These are phyloP conservation scores for Brasenia schreberi DNA, from an alignment of 164 flowering plant species.

Conservation along the genomic window DNA sequence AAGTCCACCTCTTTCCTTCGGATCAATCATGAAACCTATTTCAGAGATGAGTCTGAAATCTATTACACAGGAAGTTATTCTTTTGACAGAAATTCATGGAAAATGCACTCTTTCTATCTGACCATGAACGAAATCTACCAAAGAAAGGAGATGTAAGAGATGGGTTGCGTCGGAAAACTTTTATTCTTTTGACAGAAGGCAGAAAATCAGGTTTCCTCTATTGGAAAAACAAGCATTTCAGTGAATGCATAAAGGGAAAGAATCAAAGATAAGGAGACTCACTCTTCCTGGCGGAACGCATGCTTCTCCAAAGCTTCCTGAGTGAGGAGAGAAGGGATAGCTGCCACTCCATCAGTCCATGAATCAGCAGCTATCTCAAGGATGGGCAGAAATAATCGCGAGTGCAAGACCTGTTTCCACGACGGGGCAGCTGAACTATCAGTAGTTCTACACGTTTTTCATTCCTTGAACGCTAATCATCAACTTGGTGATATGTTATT, in stretches of 20 bases:
- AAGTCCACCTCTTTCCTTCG: too few relatives aligned
- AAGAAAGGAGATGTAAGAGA: not conserved
- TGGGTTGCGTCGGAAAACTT: not conserved
- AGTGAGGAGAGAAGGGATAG: slow-evolving; percentile 45
- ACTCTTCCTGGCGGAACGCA: slow-evolving; percentile 34
- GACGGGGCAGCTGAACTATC: not conserved
- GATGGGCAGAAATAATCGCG: not conserved
- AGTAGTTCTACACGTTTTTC: not conserved
- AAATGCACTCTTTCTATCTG: slow-evolving; percentile 3
- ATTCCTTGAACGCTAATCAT: slow-evolving; percentile 5
- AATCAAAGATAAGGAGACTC: slow-evolving; percentile 3
- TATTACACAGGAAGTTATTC: not conserved
- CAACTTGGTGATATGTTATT: not conserved
- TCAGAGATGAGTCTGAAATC: too few relatives aligned
- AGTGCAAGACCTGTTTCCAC: slow-evolving; percentile 1
- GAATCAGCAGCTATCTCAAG: not conserved
- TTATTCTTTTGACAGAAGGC: not conserved
- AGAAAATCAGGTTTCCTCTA: not conserved
- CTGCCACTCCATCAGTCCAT: slow-evolving; percentile 44
- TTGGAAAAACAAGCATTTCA: not conserved
- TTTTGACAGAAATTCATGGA: not conserved
- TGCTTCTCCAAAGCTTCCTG: slow-evolving; percentile 49
- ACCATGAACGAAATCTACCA: too few relatives aligned
- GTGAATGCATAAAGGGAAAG: not conserved
- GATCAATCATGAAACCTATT: too few relatives aligned